These are phyloP conservation scores for Otatea glauca DNA, from an alignment of 176 grass and related monocot species.

Conservation along the genomic window DNA sequence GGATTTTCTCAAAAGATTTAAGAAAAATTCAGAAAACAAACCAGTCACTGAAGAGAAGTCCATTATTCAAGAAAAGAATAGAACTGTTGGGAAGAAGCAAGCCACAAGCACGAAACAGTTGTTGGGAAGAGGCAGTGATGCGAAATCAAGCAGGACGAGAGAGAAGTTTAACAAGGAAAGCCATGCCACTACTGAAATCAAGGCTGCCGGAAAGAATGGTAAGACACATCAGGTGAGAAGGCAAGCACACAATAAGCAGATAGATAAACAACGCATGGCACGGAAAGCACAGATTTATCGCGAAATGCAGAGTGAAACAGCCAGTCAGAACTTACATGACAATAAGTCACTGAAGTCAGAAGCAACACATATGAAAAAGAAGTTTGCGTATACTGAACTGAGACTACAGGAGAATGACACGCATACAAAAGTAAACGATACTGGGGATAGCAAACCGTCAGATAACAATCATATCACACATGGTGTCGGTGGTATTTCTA, in stretches of 20 bases:
- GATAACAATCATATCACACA: background rate
- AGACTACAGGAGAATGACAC: constrained; percentile 10
- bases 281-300: constrained; percentile 29
- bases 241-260: constrained; percentile 38
- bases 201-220: constrained; percentile 31
- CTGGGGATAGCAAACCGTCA: background rate
- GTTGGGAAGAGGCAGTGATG: constrained; percentile 39
- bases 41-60: constrained; percentile 37
- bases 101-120: constrained; percentile 28
- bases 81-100: constrained; percentile 38
- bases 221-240: constrained; percentile 36
- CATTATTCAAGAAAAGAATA: constrained; percentile 34
- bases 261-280: constrained; percentile 29
- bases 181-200: constrained; percentile 13
- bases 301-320: constrained; percentile 25
- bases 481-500: background rate
- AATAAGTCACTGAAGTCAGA: constrained; percentile 35
- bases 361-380: constrained; percentile 31
- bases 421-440: background rate
- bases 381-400: background rate
- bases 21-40: constrained; percentile 40
- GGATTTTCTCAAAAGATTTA: constrained; percentile 48
- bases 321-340: constrained; percentile 15
- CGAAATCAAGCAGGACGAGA: constrained; percentile 28
- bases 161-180: constrained; percentile 52